Base-by-base conservation (phyloP, 306 rosid genomes). In the Prunus kanzakura region DNA sequence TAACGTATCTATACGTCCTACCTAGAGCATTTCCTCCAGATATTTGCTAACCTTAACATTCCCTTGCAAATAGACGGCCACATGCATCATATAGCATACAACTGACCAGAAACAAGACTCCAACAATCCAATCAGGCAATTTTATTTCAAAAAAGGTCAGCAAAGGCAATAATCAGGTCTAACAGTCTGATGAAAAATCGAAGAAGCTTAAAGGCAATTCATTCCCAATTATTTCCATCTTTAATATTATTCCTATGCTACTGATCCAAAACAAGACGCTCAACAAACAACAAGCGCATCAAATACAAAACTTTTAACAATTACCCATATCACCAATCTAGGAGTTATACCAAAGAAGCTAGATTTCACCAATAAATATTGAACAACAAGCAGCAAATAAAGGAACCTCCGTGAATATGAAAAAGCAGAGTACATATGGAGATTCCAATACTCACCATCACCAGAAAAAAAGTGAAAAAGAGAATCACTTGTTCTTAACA, bases 401-500 rank as follows among this genome's bases (percentile, higher is more conserved):
- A 68, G 56, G 38, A 16, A 30, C 41, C 55, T 30, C 18, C 60
- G 3, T 8, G 4, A 35, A 62, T 11, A 19, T 19, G 22, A 1
- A 61, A 30, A 25, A 47, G 51, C 8, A 72, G 14, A 64, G 15
- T 20, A 77, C 69, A 50, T 3, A 27, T 25, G 22, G 43, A 63
- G 35, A 13, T 20, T 38, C 18, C 6, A 22, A 27, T 35, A 76
- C 56, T 70, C 74, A 57, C 70, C 72, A n/a, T 41, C 13, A 15
- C 43, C 20, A 18, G 25, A 3, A 62, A 19, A 55, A 7, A 20
- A 7, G 0, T 13, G 50, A 29, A 71, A 71, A 71, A 71, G 10
- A 4, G 9, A 35, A 29, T 89, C 95, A 90, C 79, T 92, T 92
- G 72, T 56, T 54, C 86, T 78, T 66, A 35, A 88, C 85, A 22